Evolutionary conservation across 371 early-diverging fungal genomes (phyloP), one percentile per base, ranked within the genome.

Genomic region (Dichotomocladium elegans): DNA sequence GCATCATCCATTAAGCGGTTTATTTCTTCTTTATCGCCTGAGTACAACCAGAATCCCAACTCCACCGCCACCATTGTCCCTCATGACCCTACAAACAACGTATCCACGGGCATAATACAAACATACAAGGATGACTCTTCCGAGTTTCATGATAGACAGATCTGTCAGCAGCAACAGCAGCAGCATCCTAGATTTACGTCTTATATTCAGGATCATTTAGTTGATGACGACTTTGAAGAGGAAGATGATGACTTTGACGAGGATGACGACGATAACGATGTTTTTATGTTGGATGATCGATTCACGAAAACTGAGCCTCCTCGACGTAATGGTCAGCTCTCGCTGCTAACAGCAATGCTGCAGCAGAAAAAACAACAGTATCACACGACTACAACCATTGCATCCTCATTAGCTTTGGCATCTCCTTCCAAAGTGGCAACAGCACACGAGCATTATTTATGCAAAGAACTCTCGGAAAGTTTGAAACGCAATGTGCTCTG

Each of bases 401-500:
- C 42, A n/a, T 44, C 44, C 17, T 55, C 29, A n/a, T 30, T 34
- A 34, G 35, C 49, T 14, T 34, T 22, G 9, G 34, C 21, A 12
- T 49, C 52, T 25, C 25, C 46, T 19, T 5, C 26, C 25, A 46
- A 34, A 6, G 12, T 35, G 29, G 17, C 37, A n/a, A n/a, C n/a
- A n/a, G n/a, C n/a, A n/a, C n/a, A n/a, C 19, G 28, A 40, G 41
- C 61, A n/a, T 31, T 58, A 12, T 47, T 53, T 19, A 44, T 50
- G 43, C 25, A 55, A 67, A 58, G 56, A 61, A 51, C 43, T 59
- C 53, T 30, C 56, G 54, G 50, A 43, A 33, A 56, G 71, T 55
- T 30, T 57, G 46, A 29, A 58, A 45, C 48, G 65, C 50, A 46
- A 64, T 55, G 27, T 58, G 51, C 42, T 64, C 53, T 44, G 64